A percentile compares a stretch with the other conserved stretches of the same genome.
These are phyloP conservation scores for Apiospora sp. DNA, from an alignment of 2,329 filamentous ascomycete genomes.

Conservation along the genomic window DNA sequence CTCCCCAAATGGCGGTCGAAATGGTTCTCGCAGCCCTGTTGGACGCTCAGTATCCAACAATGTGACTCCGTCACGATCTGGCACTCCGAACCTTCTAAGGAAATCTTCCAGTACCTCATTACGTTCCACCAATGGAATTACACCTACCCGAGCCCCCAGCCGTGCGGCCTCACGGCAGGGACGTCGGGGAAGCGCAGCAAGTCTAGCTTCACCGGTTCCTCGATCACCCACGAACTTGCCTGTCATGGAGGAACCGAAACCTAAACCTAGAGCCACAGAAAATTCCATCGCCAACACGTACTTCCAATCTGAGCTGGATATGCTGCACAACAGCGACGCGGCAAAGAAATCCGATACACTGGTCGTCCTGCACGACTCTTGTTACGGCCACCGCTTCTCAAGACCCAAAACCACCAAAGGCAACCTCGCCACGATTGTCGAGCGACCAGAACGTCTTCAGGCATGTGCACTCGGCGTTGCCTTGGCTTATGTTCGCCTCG, in stretches of 20 bases:
- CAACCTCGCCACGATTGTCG: conserved; percentile 82
- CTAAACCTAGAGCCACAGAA: conserved; percentile 54
- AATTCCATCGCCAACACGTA: conserved; percentile 69
- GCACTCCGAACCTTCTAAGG: conserved; percentile 59
- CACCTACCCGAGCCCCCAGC: conserved; percentile 45
- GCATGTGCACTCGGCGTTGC: conserved; percentile 84
- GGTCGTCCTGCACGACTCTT: conserved; percentile 90
- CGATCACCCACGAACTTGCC: conserved; percentile 23
- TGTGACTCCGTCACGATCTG: conserved; percentile 49
- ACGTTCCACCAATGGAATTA: conserved; percentile 55
- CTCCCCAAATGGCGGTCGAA: conserved; percentile 44
- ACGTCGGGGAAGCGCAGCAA: conserved; percentile 57
- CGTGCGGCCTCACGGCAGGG: conserved; percentile 55
- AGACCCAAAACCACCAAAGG: conserved; percentile 79
- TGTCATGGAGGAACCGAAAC: conserved; percentile 44
- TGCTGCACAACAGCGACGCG: conserved; percentile 60
- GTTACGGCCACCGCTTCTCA: conserved; percentile 93
- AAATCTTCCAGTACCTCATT: conserved; percentile 67
- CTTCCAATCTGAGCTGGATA: conserved; percentile 73
- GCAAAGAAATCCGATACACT: conserved; percentile 67
- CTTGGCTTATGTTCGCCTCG: conserved; percentile 89
- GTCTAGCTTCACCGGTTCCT: conserved; percentile 52
- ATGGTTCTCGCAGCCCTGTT: conserved; percentile 53
- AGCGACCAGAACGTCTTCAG: conserved; percentile 89
- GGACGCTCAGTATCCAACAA: conserved; percentile 42